A percentile compares a stretch with the other conserved stretches of the same genome.
Conservation (phyloP, 116 monocot species). For the Cymodocea nodosa region DNA sequence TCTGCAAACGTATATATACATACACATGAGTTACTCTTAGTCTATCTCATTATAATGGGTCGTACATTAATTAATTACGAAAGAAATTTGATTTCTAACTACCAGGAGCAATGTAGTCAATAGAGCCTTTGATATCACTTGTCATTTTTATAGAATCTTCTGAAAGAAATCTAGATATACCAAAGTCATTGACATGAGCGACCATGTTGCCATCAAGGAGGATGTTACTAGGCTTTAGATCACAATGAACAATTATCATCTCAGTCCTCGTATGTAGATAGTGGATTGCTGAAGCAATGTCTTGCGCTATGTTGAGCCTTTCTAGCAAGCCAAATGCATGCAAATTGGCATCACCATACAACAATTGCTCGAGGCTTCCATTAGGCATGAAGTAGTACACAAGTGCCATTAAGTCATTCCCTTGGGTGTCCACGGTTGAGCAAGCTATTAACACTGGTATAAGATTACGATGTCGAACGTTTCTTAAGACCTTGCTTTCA, state of each 20-base stretch:
- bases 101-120: slow-evolving; percentile 34
- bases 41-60: too few relatives aligned
- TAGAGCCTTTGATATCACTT: slow-evolving; percentile 19
- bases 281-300: slow-evolving; percentile 21
- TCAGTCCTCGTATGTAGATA: slow-evolving; percentile 18
- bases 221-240: slow-evolving; percentile 16
- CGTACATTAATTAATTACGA: neutral
- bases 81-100: neutral
- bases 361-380: slow-evolving; percentile 22
- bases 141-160: neutral
- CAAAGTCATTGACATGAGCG: slow-evolving; percentile 25
- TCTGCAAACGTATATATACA: slow-evolving; percentile 12
- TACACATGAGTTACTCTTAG: neutral
- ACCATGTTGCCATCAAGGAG: slow-evolving; percentile 14
- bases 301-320: slow-evolving; percentile 22
- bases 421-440: neutral
- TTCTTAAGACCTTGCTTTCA: slow-evolving; percentile 25
- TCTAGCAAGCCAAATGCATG: slow-evolving; percentile 7
- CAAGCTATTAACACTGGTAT: slow-evolving; percentile 12
- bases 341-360: neutral
- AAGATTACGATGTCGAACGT: slow-evolving; percentile 26
- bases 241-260: slow-evolving; percentile 19
- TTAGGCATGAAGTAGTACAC: slow-evolving; percentile 23
- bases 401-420: slow-evolving; percentile 25
- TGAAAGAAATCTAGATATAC: slow-evolving; percentile 13